Base-by-base conservation (phyloP, 257 asterid genomes). In the Solanum etuberosum region DNA sequence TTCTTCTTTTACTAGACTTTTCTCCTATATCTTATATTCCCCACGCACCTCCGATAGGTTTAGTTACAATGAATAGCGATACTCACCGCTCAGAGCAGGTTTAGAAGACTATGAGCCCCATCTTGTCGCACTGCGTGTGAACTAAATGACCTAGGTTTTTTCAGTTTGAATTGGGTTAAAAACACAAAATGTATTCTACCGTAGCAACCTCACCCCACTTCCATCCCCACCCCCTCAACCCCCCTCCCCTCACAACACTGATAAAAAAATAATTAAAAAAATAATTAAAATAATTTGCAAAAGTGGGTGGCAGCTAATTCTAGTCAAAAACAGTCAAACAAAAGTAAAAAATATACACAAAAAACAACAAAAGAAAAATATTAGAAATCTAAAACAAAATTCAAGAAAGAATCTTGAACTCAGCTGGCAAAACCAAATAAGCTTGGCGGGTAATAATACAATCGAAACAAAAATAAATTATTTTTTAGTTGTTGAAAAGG, bases 401-500 rank as follows among this genome's bases (percentile, higher is more conserved):
- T 57, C 25, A 46, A 32, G 5, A 27, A 84, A 21, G 87, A 67
- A 84, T 84, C 87, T 67, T 67, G 42, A 84, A 84, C 14, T 84
- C 87, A 67, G 87, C 87, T 63, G 87, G 87, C 87, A 67, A 63
- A 67, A 84, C 87, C 76, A 84, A 61, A 63, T 38, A 84, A 25
- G 9, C 81, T 84, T 84, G 87, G 81, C 87, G 87, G 87, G 81
- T 84, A 84, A 84, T 40, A 84, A 81, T 40, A 18, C 87, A 40
- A 84, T 67, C 78, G 8, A 67, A 65, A 67, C 65, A 38, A 84
- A 84, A 63, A 27, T 20, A 27, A 43, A n/a, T 23, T 25, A 2
- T 20, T 35, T 57, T 83, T 61, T 5, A 65, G 77, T 27, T 63
- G 21, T 84, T 84, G 80, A 84, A 84, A 65, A 67, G 63, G 81